phyloP scores from a whole-genome alignment of 164 flowering plant species.

The Vitis rotundifolia region DNA sequence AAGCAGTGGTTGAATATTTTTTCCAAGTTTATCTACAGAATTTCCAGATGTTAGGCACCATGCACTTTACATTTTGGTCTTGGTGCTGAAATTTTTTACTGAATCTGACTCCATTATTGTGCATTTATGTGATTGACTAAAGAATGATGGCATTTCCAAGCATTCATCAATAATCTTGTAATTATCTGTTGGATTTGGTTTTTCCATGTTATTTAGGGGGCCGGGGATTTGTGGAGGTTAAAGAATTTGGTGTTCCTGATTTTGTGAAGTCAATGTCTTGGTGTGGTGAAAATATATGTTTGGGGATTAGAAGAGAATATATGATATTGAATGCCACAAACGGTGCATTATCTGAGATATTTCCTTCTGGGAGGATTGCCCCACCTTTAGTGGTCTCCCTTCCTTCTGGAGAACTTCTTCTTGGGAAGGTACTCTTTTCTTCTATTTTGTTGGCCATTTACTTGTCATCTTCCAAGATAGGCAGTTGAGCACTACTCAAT shows the following conservation, averaged over 20 bases:
- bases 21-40: no score
- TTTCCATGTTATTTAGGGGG: constrained; percentile 61
- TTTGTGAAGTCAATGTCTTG: constrained; percentile 90
- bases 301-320: constrained; percentile 83
- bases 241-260: constrained; percentile 93
- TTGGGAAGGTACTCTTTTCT: constrained; percentile 72
- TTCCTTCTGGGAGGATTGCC: constrained; percentile 91
- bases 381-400: constrained; percentile 87
- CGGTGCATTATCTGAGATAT: constrained; percentile 81
- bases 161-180: no score
- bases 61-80: no score
- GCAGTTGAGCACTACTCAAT: no score
- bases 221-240: constrained; percentile 94
- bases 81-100: no score
- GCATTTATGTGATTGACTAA: no score
- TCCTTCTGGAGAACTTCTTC: constrained; percentile 90
- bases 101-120: no score
- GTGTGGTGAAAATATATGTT: constrained; percentile 98
- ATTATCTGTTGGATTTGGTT: not conserved
- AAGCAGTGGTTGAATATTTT: no score
- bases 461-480: no score
- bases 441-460: no score
- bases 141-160: no score
- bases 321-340: constrained; percentile 69
- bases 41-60: no score